Evolutionary conservation across 2,329 filamentous ascomycete species (phyloP).

Genomic region (Ophiostoma sp.): DNA sequence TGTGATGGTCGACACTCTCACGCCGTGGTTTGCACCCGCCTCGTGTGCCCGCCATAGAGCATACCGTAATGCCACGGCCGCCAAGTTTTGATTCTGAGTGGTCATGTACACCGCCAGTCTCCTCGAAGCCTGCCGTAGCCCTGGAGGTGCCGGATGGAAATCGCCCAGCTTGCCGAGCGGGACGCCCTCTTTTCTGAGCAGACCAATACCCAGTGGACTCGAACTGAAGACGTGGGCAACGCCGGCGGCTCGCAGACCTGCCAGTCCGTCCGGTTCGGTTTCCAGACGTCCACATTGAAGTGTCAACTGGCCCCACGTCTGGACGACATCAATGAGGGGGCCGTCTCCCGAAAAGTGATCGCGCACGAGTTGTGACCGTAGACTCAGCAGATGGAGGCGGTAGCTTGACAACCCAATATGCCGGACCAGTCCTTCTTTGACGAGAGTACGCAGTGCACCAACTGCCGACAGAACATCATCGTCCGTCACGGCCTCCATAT

Average conservation of each 20-base stretch:
- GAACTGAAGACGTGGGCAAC: constrained; percentile 21
- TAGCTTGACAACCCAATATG: constrained; percentile 21
- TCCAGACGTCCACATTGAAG: constrained; percentile 14
- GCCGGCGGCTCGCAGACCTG: neutral
- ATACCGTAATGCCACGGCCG: constrained; percentile 17
- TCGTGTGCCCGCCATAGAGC: constrained; percentile 17
- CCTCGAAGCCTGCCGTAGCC: constrained; percentile 1
- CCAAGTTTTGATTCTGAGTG: constrained; percentile 14
- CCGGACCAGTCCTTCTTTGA: neutral
- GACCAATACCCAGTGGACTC: constrained; percentile 18
- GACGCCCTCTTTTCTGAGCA: constrained; percentile 18
- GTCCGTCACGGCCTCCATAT: constrained; percentile 22
- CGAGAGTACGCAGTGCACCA: neutral
- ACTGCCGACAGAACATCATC: constrained; percentile 11
- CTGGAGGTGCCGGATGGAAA: constrained; percentile 18
- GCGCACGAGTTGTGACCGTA: neutral
- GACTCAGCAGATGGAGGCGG: constrained; percentile 17
- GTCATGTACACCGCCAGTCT: constrained; percentile 4
- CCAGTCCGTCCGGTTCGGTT: neutral
- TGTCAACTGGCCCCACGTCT: constrained; percentile 23
- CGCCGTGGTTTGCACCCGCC: neutral
- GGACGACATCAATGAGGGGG: constrained; percentile 11
- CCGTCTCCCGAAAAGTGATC: neutral
- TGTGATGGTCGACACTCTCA: constrained; percentile 16
- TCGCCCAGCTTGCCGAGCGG: constrained; percentile 14